Conservation (phyloP, 176 grass and related monocot species). For the Carex pumila region DNA sequence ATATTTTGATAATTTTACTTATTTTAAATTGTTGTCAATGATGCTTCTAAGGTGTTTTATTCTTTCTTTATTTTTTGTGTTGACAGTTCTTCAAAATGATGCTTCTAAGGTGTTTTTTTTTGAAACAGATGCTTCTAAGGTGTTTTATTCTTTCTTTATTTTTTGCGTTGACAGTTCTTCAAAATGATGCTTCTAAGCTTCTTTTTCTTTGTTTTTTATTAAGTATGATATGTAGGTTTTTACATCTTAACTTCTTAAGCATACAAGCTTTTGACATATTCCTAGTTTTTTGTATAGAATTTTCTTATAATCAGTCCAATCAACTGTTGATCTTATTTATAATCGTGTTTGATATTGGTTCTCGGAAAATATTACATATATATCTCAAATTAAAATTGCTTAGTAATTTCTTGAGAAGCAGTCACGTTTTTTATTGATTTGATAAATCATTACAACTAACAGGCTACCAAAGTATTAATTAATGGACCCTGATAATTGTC, state of each 20-base stretch:
- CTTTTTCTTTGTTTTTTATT: background rate
- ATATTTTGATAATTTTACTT: background rate
- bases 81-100: too few species aligned
- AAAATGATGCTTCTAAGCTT: background rate
- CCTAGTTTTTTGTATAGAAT: background rate
- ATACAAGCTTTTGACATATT: background rate
- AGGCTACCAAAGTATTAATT: background rate
- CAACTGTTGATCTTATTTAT: background rate
- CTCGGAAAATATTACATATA: background rate
- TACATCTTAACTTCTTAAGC: background rate
- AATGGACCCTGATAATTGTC: background rate
- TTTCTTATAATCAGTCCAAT: background rate
- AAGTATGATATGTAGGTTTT: background rate
- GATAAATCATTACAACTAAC: background rate
- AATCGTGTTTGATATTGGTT: background rate
- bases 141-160: background rate
- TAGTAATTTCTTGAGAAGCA: background rate
- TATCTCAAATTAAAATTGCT: background rate
- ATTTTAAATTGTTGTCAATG: too few species aligned
- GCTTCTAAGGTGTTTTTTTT: too few species aligned
- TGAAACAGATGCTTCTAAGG: too few species aligned
- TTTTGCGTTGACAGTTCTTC: background rate
- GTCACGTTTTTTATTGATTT: background rate
- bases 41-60: background rate
- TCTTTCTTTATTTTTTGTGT: background rate